A percentile compares a stretch with the other conserved stretches of the same genome.
Evolutionary conservation across 371 early-diverging fungal species (phyloP).

Genomic region (Gilbertella persicaria): DNA sequence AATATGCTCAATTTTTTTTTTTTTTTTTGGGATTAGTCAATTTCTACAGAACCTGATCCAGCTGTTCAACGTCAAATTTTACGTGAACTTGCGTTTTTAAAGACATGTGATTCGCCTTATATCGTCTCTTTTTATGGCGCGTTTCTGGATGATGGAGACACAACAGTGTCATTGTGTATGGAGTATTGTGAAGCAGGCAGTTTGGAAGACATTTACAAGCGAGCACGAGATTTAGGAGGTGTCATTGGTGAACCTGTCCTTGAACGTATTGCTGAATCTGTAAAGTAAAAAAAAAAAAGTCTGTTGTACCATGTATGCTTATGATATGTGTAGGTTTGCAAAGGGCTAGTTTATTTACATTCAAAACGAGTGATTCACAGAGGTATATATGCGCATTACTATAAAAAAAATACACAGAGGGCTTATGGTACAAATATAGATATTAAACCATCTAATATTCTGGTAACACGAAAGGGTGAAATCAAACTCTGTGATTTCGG

Average conservation of each 20-base stretch:
- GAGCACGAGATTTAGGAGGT: constrained; percentile 61
- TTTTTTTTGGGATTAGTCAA: constrained; percentile 41
- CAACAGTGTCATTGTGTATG: constrained; percentile 92
- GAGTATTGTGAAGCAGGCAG: constrained; percentile 90
- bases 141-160: constrained; percentile 85
- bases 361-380: constrained; percentile 86
- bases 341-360: constrained; percentile 80
- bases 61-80: constrained; percentile 81
- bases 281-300: constrained; percentile 20
- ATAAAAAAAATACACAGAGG: constrained; percentile 1
- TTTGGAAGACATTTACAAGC: constrained; percentile 78
- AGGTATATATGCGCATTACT: constrained; percentile 25
- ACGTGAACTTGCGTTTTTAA: constrained; percentile 88
- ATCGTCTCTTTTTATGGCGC: constrained; percentile 96
- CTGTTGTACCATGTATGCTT: background rate
- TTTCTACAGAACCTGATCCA: constrained; percentile 70
- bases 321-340: constrained; percentile 53
- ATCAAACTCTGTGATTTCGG: constrained; percentile 98
- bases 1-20: background rate
- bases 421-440: constrained; percentile 40
- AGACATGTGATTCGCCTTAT: constrained; percentile 87
- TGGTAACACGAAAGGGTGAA: constrained; percentile 82
- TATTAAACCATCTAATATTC: constrained; percentile 92
- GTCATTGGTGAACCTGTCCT: constrained; percentile 79
- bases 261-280: constrained; percentile 80